Conservation (phyloP, 1,284 basidiomycete species). For the Boletus sp. region DNA sequence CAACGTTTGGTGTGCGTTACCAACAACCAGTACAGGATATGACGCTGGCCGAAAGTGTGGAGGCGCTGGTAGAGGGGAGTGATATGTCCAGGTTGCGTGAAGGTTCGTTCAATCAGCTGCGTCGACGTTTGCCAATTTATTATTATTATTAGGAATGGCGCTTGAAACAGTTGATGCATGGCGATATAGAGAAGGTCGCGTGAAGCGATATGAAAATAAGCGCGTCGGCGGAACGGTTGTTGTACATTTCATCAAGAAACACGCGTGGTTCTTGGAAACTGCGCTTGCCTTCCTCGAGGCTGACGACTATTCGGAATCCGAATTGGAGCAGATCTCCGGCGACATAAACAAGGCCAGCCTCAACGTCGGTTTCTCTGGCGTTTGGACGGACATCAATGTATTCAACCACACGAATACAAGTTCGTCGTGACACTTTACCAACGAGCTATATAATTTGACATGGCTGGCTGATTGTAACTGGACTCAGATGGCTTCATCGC, state of each 20-base stretch:
- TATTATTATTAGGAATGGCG: constrained; percentile 41
- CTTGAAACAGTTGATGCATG: constrained; percentile 61
- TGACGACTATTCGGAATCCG: constrained; percentile 50
- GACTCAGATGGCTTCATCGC: neutral
- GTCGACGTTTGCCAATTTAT: constrained; percentile 1
- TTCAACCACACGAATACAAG: constrained; percentile 19
- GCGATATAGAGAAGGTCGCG: constrained; percentile 65
- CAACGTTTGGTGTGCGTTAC: constrained; percentile 82
- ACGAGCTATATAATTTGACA: neutral
- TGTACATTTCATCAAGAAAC: constrained; percentile 96
- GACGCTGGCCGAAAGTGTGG: constrained; percentile 71
- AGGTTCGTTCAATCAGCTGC: constrained; percentile 37
- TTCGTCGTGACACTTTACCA: constrained; percentile 5
- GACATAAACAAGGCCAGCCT: constrained; percentile 8
- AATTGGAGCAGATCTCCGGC: constrained; percentile 20
- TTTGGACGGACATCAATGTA: constrained; percentile 30
- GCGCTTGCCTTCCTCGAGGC: constrained; percentile 82
- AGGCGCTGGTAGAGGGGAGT: constrained; percentile 91
- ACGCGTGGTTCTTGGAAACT: constrained; percentile 95
- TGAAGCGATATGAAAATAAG: constrained; percentile 60
- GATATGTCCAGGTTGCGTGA: constrained; percentile 68
- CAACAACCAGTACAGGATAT: constrained; percentile 66
- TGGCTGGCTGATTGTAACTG: neutral
- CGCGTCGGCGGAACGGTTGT: constrained; percentile 90
- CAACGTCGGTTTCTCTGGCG: constrained; percentile 23